Base-by-base conservation (phyloP, 2,329 filamentous ascomycete genomes). In the Cercospora sp. region DNA sequence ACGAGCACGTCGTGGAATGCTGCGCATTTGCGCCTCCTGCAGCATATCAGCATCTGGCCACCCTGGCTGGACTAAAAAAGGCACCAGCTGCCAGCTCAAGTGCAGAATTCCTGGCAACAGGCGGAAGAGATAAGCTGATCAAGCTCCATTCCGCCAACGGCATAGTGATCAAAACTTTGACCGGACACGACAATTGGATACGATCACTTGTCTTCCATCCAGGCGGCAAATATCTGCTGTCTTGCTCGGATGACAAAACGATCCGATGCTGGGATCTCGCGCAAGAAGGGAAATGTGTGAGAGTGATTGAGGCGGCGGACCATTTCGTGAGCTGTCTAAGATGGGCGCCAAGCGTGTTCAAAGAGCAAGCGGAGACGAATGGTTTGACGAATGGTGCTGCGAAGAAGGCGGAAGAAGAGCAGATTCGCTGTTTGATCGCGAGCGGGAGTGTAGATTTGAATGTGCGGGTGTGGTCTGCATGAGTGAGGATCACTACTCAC, bases 131-230 rank as follows among this genome's bases (percentile, higher is more conserved):
- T 80, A 97, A 97, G 83, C 91, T 90, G 0, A 96, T 98, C 77
- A 90, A 90, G 75, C 81, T 98, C 6, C 97, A 94, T 93, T 92
- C 97, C 77, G 87, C 90, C 10, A 87, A 93, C 64, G 94, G 94
- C 33, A 93, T 90, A 10, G 87, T 92, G 71, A 89, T 97, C 77
- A 94, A 93, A 78, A 95, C 91, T 0, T 83, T 98, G 1, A 82
- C 89, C 0, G 94, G 94, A 1, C 94, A 97, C 77, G 94, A 97
- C 78, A 97, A 97, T 78, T 98, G 94, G 94, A 88, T 98, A 8
- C 89, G 93, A 33, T 91, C 87, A 0, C 80, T 97, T 5, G 89
- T 93, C 9, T 98, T 97, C 79, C 94, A 97, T 75, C 94, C 94
- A 0, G 91, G 92, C 8, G 94, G 94, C 53, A 96, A 94, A 80